Percentiles rank a stretch among this genome's conserved stretches.
phyloP scores from a whole-genome alignment of 2,329 filamentous ascomycete species.

The Aspergillus proliferans region DNA sequence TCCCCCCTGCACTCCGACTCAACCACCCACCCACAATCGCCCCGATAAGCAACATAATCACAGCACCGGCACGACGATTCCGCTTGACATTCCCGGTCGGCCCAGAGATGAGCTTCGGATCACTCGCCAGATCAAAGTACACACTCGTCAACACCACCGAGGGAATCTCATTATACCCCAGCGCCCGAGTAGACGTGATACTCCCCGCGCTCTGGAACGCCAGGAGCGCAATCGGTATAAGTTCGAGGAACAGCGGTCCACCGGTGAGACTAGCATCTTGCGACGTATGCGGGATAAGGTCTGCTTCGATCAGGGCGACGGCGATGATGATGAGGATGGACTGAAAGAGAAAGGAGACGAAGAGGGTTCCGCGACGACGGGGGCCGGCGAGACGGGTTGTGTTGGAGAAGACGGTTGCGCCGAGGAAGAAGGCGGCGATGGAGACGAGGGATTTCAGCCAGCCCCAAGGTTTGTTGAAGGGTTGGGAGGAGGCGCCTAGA shows the following conservation, averaged over 20 bases:
- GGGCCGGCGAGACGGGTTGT: constrained; percentile 31
- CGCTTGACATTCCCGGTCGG: constrained; percentile 35
- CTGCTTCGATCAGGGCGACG: constrained; percentile 33
- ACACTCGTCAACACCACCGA: constrained; percentile 43
- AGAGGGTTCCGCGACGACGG: constrained; percentile 30
- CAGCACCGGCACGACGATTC: constrained; percentile 32
- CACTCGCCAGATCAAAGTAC: constrained; percentile 41
- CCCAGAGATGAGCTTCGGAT: constrained; percentile 29
- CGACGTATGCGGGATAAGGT: constrained; percentile 31
- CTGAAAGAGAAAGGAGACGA: constrained; percentile 38
- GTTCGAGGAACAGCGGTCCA: constrained; percentile 30
- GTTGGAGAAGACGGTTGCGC: constrained; percentile 35
- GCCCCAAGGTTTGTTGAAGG: constrained; percentile 33
- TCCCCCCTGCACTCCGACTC: constrained; percentile 37
- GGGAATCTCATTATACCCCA: constrained; percentile 40
- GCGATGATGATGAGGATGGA: constrained; percentile 33
- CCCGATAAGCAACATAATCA: constrained; percentile 33
- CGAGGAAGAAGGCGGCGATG: constrained; percentile 37
- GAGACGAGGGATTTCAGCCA: constrained; percentile 42
- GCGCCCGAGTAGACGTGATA: constrained; percentile 36
- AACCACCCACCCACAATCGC: constrained; percentile 40
- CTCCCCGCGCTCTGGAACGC: constrained; percentile 42
- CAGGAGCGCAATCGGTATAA: constrained; percentile 38
- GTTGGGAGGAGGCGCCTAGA: constrained; percentile 38
- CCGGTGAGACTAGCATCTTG: constrained; percentile 14